These are phyloP conservation scores for Acanthochlamys bracteata DNA, from an alignment of 106 monocot genomes.

Conservation along the genomic window DNA sequence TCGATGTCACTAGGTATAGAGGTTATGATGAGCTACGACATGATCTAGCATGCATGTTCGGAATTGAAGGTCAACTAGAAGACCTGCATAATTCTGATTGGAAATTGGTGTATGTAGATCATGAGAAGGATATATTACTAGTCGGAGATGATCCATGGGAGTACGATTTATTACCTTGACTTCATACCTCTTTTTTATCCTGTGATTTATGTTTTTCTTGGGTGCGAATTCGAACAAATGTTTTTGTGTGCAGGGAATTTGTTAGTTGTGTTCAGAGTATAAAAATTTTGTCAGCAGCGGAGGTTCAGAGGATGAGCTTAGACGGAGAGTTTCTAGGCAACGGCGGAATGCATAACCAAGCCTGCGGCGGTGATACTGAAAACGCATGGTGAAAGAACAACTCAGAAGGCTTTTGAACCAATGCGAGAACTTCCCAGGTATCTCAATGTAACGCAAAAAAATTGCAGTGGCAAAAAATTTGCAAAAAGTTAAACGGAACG, in stretches of 20 bases:
- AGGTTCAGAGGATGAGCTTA: conserved; percentile 89
- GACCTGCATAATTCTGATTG: conserved; percentile 73
- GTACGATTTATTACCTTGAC: conserved; percentile 33
- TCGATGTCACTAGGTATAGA: conserved; percentile 67
- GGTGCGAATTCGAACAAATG: background rate
- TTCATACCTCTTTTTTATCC: background rate
- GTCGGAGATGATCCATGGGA: conserved; percentile 98
- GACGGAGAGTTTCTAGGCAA: conserved; percentile 42
- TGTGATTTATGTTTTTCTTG: background rate
- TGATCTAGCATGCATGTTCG: conserved; percentile 87
- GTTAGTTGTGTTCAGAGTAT: conserved; percentile 86
- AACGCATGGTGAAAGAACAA: conserved; percentile 26
- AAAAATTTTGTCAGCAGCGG: conserved; percentile 66
- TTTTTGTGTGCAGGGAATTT: conserved; percentile 50
- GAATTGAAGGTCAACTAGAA: conserved; percentile 81
- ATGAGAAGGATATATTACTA: conserved; percentile 85
- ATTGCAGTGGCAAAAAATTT: too few relatives aligned
- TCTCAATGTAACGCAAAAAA: too few relatives aligned
- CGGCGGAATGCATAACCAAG: conserved; percentile 30
- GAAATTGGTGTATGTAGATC: conserved; percentile 93
- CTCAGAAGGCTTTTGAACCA: too few relatives aligned
- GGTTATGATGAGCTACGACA: conserved; percentile 73
- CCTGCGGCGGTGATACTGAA: conserved; percentile 50
- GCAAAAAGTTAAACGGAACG: too few relatives aligned
- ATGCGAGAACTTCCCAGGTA: too few relatives aligned